phyloP scores from a whole-genome alignment of 345 rosid species.

The Kandelia obovata region DNA sequence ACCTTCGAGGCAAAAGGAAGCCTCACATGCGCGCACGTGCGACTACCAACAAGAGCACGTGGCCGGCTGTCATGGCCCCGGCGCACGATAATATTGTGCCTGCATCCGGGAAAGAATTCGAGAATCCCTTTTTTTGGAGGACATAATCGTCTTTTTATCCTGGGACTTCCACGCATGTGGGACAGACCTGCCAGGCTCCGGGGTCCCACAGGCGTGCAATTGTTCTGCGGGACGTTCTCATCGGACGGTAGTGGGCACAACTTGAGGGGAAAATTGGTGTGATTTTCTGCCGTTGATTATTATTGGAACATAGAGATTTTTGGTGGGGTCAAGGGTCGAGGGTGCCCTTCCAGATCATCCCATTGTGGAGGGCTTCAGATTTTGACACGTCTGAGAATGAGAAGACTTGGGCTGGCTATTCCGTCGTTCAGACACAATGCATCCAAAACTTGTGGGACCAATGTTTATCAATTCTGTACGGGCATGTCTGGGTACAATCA shows the following conservation, averaged over 20 bases:
- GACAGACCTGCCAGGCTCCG: slow-evolving; percentile 7
- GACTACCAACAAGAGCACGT: slow-evolving; percentile 37
- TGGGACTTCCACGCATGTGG: slow-evolving; percentile 9
- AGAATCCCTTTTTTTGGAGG: not conserved
- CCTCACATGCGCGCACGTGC: slow-evolving; percentile 70
- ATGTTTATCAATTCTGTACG: not conserved
- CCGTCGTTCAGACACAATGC: not conserved
- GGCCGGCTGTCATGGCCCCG: slow-evolving; percentile 43
- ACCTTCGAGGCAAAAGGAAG: slow-evolving; percentile 29
- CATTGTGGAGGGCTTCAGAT: not conserved
- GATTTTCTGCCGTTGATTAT: slow-evolving; percentile 3
- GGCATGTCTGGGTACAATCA: slow-evolving; percentile 14
- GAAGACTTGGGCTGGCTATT: not conserved
- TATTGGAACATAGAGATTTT: not conserved
- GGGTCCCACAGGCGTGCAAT: slow-evolving; percentile 1
- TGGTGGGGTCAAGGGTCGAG: slow-evolving; percentile 1
- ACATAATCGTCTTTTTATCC: not conserved
- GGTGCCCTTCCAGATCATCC: not conserved
- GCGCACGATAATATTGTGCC: slow-evolving; percentile 23
- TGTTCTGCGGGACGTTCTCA: not conserved
- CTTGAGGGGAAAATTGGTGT: not conserved
- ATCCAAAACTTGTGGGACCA: slow-evolving; percentile 11
- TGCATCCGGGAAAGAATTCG: not conserved
- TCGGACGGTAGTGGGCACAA: slow-evolving; percentile 4
- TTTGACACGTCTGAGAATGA: slow-evolving; percentile 10